These are phyloP conservation scores for Zancudomyces culisetae DNA, from an alignment of 371 early-diverging fungal species.

Conservation along the genomic window DNA sequence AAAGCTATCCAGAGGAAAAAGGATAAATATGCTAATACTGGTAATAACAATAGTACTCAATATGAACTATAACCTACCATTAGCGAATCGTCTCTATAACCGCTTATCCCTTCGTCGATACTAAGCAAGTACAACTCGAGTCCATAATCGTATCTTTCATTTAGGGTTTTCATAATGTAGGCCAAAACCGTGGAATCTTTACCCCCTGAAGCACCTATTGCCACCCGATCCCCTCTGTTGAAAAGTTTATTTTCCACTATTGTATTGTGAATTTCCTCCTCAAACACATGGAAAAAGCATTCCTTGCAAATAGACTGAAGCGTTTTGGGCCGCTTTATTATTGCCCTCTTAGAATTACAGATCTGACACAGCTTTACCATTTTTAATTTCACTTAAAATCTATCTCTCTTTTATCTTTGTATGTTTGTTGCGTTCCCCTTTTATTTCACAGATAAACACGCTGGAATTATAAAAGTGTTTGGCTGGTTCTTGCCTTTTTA, in stretches of 20 bases:
- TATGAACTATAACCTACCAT: conserved; percentile 23
- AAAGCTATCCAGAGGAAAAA: no score
- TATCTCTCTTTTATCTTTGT: no score
- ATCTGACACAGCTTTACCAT: conserved; percentile 22
- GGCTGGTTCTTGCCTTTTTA: no score
- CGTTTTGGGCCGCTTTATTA: conserved; percentile 86
- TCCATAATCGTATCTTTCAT: conserved; percentile 88
- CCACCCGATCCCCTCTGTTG: conserved; percentile 73
- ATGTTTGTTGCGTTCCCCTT: no score
- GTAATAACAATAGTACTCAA: no score
- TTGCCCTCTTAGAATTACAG: conserved; percentile 38
- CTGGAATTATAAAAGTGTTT: no score
- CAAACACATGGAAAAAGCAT: conserved; percentile 92
- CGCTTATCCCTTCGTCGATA: conserved; percentile 99
- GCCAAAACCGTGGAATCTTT: conserved; percentile 99
- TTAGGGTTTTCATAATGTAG: conserved; percentile 85
- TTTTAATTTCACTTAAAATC: no score
- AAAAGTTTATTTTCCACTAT: conserved; percentile 74
- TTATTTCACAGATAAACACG: no score
- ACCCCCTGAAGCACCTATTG: conserved; percentile 97
- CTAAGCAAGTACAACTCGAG: conserved; percentile 83
- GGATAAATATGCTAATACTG: no score
- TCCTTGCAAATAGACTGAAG: conserved; percentile 76
- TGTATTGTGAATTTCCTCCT: conserved; percentile 92
- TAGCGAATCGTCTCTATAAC: conserved; percentile 97